Evolutionary conservation across 495 filamentous ascomycete genomes (phyloP), one percentile per base, ranked within the genome.

Genomic region (Penicillium arizonense): DNA sequence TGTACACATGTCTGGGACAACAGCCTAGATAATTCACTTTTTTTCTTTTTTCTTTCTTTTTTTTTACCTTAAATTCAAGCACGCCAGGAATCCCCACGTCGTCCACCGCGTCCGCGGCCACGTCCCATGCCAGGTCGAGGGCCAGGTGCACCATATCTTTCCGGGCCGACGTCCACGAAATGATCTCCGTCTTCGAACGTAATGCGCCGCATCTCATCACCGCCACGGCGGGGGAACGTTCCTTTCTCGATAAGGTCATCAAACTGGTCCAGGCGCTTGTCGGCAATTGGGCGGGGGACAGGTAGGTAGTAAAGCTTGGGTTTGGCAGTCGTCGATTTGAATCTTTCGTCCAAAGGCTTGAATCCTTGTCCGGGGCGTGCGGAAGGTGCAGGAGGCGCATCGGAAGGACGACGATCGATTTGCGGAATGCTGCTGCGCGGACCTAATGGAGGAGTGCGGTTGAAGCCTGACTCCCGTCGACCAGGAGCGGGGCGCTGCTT

Each of bases 141-240:
- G 13, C 73, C 76, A 57, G 83, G 83, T 16, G 28, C 28, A 30
- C 18, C 30, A 5, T 35, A 34, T 14, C 48, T 23, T 64, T 96
- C 90, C 5, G 80, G 79, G 3, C 90, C 91, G 53, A 81, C 72
- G 68, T 96, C 89, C 41, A 95, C 87, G 40, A 96, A 78, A 0
- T 66, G 39, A 53, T 86, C 82, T 1, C 77, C 80, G 49, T 87
- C 77, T 71, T 95, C 89, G 61, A 96, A 96, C 0, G 84, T 87
- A 65, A 87, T 93, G 28, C 88, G 77, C 44, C 87, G 81, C 66
- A 84, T 84, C 21, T 89, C 82, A 37, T 83, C 82, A 34, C 82
- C 83, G 24, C 82, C 72, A 65, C 75, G 58, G 38, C 72, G 64
- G 53, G 64, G 53, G 55, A 69, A 64, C 61, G 73, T 38, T 59